phyloP scores from a whole-genome alignment of 2,329 filamentous ascomycete genomes.

The Aspergillus unguis region DNA sequence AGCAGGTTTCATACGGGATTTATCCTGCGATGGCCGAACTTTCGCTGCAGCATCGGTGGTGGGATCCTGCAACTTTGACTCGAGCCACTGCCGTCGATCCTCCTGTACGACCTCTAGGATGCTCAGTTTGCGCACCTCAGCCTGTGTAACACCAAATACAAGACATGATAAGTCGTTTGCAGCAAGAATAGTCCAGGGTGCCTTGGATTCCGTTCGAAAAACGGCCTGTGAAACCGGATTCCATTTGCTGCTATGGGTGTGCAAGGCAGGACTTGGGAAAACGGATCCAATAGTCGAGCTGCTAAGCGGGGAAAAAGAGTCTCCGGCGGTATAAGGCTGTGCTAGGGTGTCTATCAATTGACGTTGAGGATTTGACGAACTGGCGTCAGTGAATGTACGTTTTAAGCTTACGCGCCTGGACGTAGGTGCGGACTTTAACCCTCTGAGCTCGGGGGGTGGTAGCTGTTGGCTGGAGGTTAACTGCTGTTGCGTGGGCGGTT shows the following conservation, averaged over 20 bases:
- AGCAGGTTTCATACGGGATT: slow-evolving; percentile 35
- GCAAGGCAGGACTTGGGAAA: slow-evolving; percentile 56
- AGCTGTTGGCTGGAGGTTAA: slow-evolving; percentile 30
- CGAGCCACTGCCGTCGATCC: slow-evolving; percentile 84
- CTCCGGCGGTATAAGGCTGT: slow-evolving; percentile 68
- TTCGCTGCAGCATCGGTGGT: slow-evolving; percentile 49
- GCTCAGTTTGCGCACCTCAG: slow-evolving; percentile 89
- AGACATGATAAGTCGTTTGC: slow-evolving; percentile 95
- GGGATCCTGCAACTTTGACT: slow-evolving; percentile 71
- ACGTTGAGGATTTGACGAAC: slow-evolving; percentile 69
- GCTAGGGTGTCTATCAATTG: slow-evolving; percentile 82
- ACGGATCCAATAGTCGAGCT: slow-evolving; percentile 37
- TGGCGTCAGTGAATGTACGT: slow-evolving; percentile 82
- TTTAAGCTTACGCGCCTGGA: slow-evolving; percentile 69
- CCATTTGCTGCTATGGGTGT: slow-evolving; percentile 87
- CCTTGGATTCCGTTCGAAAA: slow-evolving; percentile 87
- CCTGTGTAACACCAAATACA: slow-evolving; percentile 98
- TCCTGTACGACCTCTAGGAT: slow-evolving; percentile 93
- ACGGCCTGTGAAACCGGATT: slow-evolving; percentile 90
- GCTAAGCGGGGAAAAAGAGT: slow-evolving; percentile 40
- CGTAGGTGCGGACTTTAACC: slow-evolving; percentile 45
- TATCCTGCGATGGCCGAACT: slow-evolving; percentile 33
- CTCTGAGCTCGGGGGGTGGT: slow-evolving; percentile 27
- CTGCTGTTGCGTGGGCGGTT: slow-evolving; percentile 24
- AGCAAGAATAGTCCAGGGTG: slow-evolving; percentile 92